Conservation (phyloP, 495 filamentous ascomycete genomes). For the Penicillium antarcticum region DNA sequence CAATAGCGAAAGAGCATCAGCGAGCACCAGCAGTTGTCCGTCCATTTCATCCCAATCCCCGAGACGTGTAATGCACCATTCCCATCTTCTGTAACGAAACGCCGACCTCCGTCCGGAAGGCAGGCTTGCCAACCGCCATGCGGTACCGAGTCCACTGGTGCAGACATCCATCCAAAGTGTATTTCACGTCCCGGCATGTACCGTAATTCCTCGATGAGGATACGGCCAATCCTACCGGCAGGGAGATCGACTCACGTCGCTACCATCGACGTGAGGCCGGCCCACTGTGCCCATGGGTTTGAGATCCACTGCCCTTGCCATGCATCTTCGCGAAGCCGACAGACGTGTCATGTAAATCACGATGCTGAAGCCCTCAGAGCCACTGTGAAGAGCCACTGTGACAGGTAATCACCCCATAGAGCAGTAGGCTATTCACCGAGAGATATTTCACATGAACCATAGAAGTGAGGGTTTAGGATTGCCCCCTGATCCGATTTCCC, state of each 20-base stretch:
- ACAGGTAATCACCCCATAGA: slow-evolving; percentile 23
- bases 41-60: slow-evolving; percentile 1
- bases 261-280: slow-evolving; percentile 2
- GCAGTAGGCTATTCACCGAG: slow-evolving; percentile 7
- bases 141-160: slow-evolving; percentile 4
- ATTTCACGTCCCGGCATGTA: not conserved
- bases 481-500: slow-evolving; percentile 16
- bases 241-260: not conserved
- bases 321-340: not conserved
- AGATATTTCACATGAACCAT: not conserved
- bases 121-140: not conserved
- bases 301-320: too few species aligned
- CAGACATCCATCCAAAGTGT: slow-evolving; percentile 1
- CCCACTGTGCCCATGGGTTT: slow-evolving; percentile 6
- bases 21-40: slow-evolving; percentile 60
- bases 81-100: not conserved
- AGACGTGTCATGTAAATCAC: not conserved
- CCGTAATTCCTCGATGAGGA: slow-evolving; percentile 8
- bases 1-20: slow-evolving; percentile 54
- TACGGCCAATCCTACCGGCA: slow-evolving; percentile 9
- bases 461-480: not conserved
- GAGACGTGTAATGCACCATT: not conserved
- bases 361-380: not conserved
- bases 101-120: too few species aligned
- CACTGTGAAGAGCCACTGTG: slow-evolving; percentile 12